A percentile compares a stretch with the other conserved stretches of the same genome.
Conservation (phyloP, 73 alveolate genomes). For the Paraurostyla sp. region DNA sequence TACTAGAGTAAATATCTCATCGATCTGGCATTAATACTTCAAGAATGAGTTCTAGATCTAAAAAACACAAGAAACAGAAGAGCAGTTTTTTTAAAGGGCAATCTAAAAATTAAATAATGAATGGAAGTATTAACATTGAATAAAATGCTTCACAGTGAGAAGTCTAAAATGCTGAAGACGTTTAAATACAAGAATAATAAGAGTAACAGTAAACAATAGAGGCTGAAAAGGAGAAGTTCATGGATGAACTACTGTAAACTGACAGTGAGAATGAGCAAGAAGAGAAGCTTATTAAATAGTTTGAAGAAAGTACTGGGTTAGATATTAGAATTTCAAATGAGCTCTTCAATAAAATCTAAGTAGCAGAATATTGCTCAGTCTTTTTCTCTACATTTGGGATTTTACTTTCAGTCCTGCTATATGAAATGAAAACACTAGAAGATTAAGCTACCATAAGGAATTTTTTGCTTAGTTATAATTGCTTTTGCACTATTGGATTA, state of each 20-base stretch:
- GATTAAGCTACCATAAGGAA: slow-evolving; percentile 22
- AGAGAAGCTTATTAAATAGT: neutral
- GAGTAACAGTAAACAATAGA: neutral
- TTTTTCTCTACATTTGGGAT: slow-evolving; percentile 73
- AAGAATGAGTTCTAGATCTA: neutral
- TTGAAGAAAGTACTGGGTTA: slow-evolving; percentile 4
- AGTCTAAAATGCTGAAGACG: neutral
- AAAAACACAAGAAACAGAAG: neutral
- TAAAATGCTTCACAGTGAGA: neutral
- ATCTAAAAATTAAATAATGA: neutral
- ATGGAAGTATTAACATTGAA: neutral
- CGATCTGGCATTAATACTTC: neutral
- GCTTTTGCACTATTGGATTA: slow-evolving; percentile 39
- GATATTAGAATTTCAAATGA: slow-evolving; percentile 74
- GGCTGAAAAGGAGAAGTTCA: neutral
- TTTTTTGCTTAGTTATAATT: slow-evolving; percentile 55
- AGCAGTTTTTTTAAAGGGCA: neutral
- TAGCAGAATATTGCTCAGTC: slow-evolving; percentile 66
- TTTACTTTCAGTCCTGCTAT: slow-evolving; percentile 65
- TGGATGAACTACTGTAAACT: neutral
- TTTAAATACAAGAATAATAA: neutral
- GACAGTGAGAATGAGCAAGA: slow-evolving; percentile 10
- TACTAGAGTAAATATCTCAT: slow-evolving; percentile 5
- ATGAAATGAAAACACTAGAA: slow-evolving; percentile 59
- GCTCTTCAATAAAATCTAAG: slow-evolving; percentile 35